phyloP scores from a whole-genome alignment of 2,329 filamentous ascomycete species.

The Aspergillus ochraceus region DNA sequence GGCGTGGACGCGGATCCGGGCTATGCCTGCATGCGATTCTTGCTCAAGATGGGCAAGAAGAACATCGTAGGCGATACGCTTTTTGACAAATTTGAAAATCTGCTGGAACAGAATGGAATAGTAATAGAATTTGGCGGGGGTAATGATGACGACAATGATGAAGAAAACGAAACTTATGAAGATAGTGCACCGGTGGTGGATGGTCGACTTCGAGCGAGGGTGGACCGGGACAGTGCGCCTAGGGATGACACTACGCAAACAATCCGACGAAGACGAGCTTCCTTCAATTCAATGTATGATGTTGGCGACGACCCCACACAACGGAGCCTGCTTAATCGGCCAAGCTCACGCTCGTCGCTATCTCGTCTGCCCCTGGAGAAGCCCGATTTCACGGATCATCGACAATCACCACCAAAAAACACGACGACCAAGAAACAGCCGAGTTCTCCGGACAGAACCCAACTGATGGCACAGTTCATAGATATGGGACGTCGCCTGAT shows the following conservation, averaged over 20 bases:
- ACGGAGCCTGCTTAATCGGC: constrained; percentile 35
- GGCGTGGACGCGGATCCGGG: constrained; percentile 72
- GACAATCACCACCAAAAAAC: constrained; percentile 18
- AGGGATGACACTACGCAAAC: constrained; percentile 31
- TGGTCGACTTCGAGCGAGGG: constrained; percentile 19
- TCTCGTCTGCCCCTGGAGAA: constrained; percentile 42
- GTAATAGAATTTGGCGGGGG: constrained; percentile 61
- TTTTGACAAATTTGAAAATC: constrained; percentile 67
- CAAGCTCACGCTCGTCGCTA: constrained; percentile 46
- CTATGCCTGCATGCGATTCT: constrained; percentile 71
- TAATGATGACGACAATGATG: constrained; percentile 29
- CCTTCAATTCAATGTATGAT: constrained; percentile 55
- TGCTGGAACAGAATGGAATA: constrained; percentile 70
- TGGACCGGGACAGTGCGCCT: constrained; percentile 18
- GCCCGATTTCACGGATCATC: constrained; percentile 31
- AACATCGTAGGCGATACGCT: constrained; percentile 57
- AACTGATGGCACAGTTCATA: constrained; percentile 40
- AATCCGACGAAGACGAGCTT: constrained; percentile 49
- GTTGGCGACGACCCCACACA: constrained; percentile 54
- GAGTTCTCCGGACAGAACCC: constrained; percentile 34
- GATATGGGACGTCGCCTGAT: constrained; percentile 40
- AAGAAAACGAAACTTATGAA: constrained; percentile 30
- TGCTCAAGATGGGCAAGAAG: constrained; percentile 74
- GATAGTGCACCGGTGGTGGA: constrained; percentile 24
- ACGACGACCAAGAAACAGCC: constrained; percentile 9